Base-by-base conservation (phyloP, 176 grass and related monocot genomes). In the Secale cereale region DNA sequence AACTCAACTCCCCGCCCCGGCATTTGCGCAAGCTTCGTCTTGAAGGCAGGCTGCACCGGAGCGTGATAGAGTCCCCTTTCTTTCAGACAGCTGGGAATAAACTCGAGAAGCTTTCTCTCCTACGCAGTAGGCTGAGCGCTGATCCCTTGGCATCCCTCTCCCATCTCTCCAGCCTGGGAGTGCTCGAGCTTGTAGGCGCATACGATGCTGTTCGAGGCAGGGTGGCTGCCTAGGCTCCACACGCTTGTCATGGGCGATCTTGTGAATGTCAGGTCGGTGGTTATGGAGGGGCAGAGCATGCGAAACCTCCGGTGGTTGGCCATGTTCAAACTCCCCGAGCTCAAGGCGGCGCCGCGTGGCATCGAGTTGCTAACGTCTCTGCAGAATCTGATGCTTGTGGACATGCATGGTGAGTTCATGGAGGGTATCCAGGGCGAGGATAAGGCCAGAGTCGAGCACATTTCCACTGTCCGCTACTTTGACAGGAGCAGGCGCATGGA, bases 171-270 rank as follows among this genome's bases (percentile, higher is more conserved):
- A 69, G 36, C 35, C 25, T 86, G 76, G 26, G 40, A 66, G 14
- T 67, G 13, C 83, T 85, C 64, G 20, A 48, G 19, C 3, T 85
- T 65, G 13, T 14, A 19, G 36, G 35, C 8, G 3, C 59, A 35
- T 85, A 63, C 23, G 64, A 46, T 17, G 7, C 16, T 65, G 31
- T 85, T 78, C 15, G 36, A 63, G 62, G 76, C 19, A 0, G 83
- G 83, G n/a, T 85, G 83, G 48, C 78, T 85, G 15, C 72, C 72
- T 28, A 76, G 66, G 25, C 75, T 85, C 40, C 71, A 85, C 41
- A 78, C 73, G 9, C 73, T 85, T 46, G 57, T 76, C 71, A 79
- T 85, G 59, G 14, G 46, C 45, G 56, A 43, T 25, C n/a, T 77
- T 3, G 35, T 10, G 30, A 50, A 22, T 32, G 74, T 78, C 40